These are phyloP conservation scores for Achlya hypogyna DNA, from an alignment of 352 stramenopile genomes.

Conservation along the genomic window DNA sequence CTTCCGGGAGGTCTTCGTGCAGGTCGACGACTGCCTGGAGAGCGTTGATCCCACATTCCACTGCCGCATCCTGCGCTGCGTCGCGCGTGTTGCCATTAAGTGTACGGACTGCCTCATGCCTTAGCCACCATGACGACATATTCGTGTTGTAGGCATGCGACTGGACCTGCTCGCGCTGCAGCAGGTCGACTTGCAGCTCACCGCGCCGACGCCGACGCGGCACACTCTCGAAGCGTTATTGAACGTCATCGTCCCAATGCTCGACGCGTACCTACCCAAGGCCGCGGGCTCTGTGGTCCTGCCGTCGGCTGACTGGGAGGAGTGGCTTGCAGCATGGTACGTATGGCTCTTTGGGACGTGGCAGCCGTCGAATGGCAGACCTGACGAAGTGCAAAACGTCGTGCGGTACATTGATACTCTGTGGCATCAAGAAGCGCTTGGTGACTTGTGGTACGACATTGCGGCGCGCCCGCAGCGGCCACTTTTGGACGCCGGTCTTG, in stretches of 20 bases:
- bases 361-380: background rate
- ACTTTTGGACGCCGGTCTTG: background rate
- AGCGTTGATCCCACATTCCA: background rate
- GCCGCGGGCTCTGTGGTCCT: background rate
- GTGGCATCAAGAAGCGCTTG: background rate
- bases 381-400: background rate
- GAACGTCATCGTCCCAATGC: background rate
- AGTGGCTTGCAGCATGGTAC: slow-evolving; percentile 12
- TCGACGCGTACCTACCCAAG: slow-evolving; percentile 7
- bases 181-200: slow-evolving; percentile 11
- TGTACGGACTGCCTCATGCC: background rate
- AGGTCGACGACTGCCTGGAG: background rate
- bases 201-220: background rate
- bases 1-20: slow-evolving; percentile 1
- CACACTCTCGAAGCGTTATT: slow-evolving; percentile 6
- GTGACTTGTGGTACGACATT: background rate
- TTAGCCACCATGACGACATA: background rate
- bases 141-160: slow-evolving; percentile 1
- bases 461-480: background rate
- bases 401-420: background rate
- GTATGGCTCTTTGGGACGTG: slow-evolving; percentile 4
- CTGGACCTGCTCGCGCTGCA: background rate
- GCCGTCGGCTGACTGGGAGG: background rate
- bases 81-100: background rate
- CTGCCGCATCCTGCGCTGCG: background rate